These are phyloP conservation scores for Umbelopsis sp. DNA, from an alignment of 192 early-diverging fungal genomes.

Conservation along the genomic window DNA sequence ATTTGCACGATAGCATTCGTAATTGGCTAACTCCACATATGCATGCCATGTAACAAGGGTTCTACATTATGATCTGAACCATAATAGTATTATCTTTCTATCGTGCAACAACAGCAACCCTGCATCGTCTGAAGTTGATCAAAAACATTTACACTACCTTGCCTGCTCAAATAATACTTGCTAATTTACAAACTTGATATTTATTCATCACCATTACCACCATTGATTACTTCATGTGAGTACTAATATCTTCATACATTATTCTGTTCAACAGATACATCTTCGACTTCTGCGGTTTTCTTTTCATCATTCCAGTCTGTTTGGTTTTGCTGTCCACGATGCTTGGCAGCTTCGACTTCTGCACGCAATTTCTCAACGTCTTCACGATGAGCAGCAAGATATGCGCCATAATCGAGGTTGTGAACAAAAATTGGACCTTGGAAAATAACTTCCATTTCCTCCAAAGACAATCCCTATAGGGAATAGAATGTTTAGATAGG, in stretches of 20 bases:
- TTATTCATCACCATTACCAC: neutral
- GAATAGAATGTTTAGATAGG: neutral
- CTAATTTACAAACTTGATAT: neutral
- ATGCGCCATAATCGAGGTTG: slow-evolving; percentile 21
- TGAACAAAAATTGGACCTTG: slow-evolving; percentile 24
- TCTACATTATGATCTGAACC: too few relatives aligned
- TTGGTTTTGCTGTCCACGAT: neutral
- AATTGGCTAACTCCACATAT: too few relatives aligned
- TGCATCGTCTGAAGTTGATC: too few relatives aligned
- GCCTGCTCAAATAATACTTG: neutral
- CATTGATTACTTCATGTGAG: neutral
- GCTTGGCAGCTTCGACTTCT: slow-evolving; percentile 7
- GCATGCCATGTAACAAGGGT: too few relatives aligned
- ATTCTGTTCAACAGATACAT: neutral
- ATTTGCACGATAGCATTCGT: too few relatives aligned
- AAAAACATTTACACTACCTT: too few relatives aligned
- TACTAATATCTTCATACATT: neutral
- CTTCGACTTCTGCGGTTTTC: neutral
- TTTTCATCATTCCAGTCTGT: neutral
- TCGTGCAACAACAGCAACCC: too few relatives aligned
- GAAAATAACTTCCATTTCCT: slow-evolving; percentile 32
- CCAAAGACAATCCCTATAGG: slow-evolving; percentile 22
- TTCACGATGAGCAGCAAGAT: slow-evolving; percentile 20
- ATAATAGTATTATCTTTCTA: too few relatives aligned
- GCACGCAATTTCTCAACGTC: slow-evolving; percentile 23